phyloP scores from a whole-genome alignment of 331 rosid genomes.

The Quercus tomentella region DNA sequence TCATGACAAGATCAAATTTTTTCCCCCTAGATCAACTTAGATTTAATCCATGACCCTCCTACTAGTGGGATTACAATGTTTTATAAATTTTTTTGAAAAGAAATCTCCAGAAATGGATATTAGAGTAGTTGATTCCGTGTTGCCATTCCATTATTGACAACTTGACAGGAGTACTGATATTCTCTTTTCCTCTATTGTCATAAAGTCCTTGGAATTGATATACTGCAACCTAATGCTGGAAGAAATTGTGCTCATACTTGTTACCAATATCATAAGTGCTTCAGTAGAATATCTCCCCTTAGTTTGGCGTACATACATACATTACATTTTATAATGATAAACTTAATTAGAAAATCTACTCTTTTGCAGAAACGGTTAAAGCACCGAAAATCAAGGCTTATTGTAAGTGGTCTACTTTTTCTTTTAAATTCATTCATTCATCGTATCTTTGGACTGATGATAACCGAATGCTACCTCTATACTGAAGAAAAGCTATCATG shows the following conservation, averaged over 20 bases:
- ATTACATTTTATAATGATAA: neutral
- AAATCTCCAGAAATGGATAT: neutral
- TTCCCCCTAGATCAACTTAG: neutral
- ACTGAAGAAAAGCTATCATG: slow-evolving; percentile 21
- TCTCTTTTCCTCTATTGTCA: neutral
- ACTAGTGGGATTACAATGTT: neutral
- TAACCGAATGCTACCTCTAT: slow-evolving; percentile 14
- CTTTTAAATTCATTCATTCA: neutral
- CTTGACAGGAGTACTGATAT: neutral
- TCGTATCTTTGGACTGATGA: slow-evolving; percentile 12
- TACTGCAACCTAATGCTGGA: neutral
- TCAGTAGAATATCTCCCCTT: neutral
- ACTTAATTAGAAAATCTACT: slow-evolving; percentile 14
- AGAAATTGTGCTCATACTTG: neutral
- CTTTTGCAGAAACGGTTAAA: slow-evolving; percentile 68
- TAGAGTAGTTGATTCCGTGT: neutral
- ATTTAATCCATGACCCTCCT: neutral
- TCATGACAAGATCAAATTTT: neutral
- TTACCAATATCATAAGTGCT: neutral
- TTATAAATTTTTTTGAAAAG: neutral
- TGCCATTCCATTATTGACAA: neutral
- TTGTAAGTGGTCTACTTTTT: slow-evolving; percentile 49
- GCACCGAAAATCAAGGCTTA: slow-evolving; percentile 73
- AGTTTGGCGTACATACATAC: neutral
- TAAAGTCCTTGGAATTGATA: neutral